Evolutionary conservation across 805 yeast species (phyloP).

Genomic region (Starmerella vaccinii): DNA sequence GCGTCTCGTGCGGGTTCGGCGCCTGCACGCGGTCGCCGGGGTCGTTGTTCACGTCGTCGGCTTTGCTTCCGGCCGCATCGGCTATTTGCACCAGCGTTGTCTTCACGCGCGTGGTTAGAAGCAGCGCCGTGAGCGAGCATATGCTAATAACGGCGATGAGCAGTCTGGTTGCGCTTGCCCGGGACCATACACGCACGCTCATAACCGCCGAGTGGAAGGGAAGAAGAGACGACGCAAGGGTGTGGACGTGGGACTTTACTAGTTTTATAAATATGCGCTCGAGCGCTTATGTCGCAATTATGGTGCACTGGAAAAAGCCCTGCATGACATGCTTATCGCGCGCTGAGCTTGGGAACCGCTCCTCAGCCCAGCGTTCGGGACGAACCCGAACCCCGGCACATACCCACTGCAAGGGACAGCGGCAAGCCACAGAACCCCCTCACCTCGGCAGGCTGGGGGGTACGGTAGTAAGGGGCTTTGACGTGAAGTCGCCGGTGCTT

Average conservation of each 20-base stretch:
- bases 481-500: too few relatives aligned
- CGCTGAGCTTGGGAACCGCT: not conserved
- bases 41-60: not conserved
- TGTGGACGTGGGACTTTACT: too few relatives aligned
- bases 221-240: too few relatives aligned
- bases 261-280: too few relatives aligned
- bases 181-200: constrained; percentile 1
- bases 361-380: not conserved
- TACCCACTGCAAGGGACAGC: not conserved
- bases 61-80: not conserved
- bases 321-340: not conserved
- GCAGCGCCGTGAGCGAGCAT: not conserved
- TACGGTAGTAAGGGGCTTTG: too few relatives aligned
- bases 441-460: too few relatives aligned
- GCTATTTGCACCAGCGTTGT: not conserved
- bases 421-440: not conserved
- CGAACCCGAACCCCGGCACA: not conserved
- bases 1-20: not conserved
- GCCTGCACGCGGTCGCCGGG: not conserved
- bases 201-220: too few relatives aligned
- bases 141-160: not conserved
- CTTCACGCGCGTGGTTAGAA: not conserved
- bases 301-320: not conserved
- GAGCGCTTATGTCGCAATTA: too few relatives aligned
- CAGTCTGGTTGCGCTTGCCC: constrained; percentile 11